phyloP scores from a whole-genome alignment of 306 rosid species.

The Vachellia pachyceras region DNA sequence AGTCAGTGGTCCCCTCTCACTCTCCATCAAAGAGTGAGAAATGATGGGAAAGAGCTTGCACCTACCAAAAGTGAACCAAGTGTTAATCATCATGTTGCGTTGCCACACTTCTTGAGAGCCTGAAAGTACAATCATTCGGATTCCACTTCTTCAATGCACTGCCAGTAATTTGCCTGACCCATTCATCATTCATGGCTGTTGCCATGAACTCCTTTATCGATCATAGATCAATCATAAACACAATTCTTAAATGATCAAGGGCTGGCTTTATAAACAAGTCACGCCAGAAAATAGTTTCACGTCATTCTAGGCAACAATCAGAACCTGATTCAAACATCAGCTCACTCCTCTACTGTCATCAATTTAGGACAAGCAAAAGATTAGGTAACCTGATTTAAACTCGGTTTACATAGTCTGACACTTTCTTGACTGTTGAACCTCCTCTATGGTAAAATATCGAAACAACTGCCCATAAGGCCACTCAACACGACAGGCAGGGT shows the following conservation, averaged over 20 bases:
- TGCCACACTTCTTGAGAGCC: constrained; percentile 44
- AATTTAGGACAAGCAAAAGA: background rate
- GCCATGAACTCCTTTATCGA: background rate
- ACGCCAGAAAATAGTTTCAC: no score
- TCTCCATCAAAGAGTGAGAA: constrained; percentile 38
- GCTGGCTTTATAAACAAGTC: background rate
- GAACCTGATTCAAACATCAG: background rate
- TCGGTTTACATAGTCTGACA: no score
- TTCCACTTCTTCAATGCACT: constrained; percentile 47
- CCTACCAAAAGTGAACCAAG: constrained; percentile 35
- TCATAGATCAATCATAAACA: constrained; percentile 37
- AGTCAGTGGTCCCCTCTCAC: constrained; percentile 57
- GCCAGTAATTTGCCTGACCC: constrained; percentile 49
- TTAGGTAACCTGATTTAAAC: no score
- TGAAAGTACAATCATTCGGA: constrained; percentile 37
- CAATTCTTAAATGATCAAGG: constrained; percentile 23
- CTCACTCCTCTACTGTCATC: background rate
- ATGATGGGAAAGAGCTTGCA: constrained; percentile 32
- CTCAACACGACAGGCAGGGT: background rate
- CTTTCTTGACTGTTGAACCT: no score
- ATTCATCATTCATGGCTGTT: constrained; percentile 55
- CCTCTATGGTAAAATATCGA: no score
- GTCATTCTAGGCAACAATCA: background rate
- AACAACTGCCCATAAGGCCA: no score
- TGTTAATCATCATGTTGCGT: constrained; percentile 42